phyloP scores from a whole-genome alignment of 1,284 basidiomycete species.

The Trichosporon faecale region DNA sequence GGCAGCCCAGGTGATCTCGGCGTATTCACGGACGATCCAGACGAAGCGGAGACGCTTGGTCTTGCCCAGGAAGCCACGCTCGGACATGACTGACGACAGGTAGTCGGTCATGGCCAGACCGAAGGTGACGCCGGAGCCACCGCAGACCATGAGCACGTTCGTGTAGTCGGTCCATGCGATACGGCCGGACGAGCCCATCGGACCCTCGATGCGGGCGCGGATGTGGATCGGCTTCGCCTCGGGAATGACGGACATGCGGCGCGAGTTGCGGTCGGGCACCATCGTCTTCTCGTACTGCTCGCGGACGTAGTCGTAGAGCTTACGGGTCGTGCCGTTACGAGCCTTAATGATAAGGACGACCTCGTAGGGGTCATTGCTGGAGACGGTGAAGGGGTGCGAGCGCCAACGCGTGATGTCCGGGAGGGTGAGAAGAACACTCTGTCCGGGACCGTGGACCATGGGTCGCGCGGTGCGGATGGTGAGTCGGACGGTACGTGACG shows the following conservation, averaged over 20 bases:
- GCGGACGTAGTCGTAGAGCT: constrained; percentile 63
- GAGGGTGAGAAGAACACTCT: constrained; percentile 63
- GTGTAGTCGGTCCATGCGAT: constrained; percentile 66
- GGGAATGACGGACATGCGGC: constrained; percentile 19
- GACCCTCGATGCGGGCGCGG: constrained; percentile 70
- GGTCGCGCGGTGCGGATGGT: constrained; percentile 64
- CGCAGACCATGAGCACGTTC: constrained; percentile 67
- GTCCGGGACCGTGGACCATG: constrained; percentile 69
- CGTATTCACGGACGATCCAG: constrained; percentile 77
- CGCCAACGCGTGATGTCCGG: constrained; percentile 67
- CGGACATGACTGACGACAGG: constrained; percentile 61
- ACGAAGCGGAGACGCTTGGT: constrained; percentile 69
- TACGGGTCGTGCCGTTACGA: constrained; percentile 69
- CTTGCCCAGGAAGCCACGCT: constrained; percentile 44
- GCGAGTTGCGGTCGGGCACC: neutral
- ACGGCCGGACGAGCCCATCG: constrained; percentile 69
- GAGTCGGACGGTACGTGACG: constrained; percentile 71
- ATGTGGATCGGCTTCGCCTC: constrained; percentile 48
- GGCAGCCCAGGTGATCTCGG: constrained; percentile 81
- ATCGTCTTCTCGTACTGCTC: constrained; percentile 7
- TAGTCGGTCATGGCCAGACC: constrained; percentile 71
- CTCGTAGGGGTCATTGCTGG: constrained; percentile 63
- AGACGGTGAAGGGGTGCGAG: constrained; percentile 78
- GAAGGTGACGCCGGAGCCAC: constrained; percentile 77
- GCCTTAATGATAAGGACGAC: constrained; percentile 73